Evolutionary conservation across 805 yeast genomes (phyloP).

Genomic region (Scheffersomyces stipitis): DNA sequence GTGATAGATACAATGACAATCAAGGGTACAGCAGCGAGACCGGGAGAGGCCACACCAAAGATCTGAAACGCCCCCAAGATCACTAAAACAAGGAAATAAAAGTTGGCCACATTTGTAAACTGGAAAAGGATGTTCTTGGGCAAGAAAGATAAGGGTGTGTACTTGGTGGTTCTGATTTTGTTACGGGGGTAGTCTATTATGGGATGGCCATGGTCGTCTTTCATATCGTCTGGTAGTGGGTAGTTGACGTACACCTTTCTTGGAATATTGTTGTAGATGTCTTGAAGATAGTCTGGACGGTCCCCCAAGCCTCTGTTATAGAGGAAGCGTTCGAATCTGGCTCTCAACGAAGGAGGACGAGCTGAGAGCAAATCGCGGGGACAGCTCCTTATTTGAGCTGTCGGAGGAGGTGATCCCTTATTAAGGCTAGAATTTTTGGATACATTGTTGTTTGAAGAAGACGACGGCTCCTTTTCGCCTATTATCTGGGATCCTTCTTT

Average conservation of each 20-base stretch:
- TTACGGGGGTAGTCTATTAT: constrained; percentile 47
- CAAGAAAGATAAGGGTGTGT: constrained; percentile 56
- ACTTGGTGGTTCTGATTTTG: constrained; percentile 62
- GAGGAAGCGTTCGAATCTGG: constrained; percentile 10
- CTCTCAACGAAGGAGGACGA: constrained; percentile 12
- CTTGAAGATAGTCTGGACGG: constrained; percentile 35
- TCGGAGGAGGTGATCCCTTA: not conserved
- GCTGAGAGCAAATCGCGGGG: constrained; percentile 11
- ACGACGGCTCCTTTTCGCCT: constrained; percentile 2
- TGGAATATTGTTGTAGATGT: constrained; percentile 38
- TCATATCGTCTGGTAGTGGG: constrained; percentile 45
- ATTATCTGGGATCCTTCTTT: not conserved
- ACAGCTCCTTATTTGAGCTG: too few relatives aligned
- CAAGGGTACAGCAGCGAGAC: constrained; percentile 75
- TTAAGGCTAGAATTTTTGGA: not conserved
- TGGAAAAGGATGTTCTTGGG: constrained; percentile 57
- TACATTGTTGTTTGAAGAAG: constrained; percentile 9
- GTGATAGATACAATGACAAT: constrained; percentile 76
- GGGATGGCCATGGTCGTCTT: constrained; percentile 27
- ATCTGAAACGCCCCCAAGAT: constrained; percentile 51
- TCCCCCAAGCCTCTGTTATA: constrained; percentile 18
- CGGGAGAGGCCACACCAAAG: constrained; percentile 74
- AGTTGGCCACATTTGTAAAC: constrained; percentile 59
- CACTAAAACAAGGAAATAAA: constrained; percentile 55
- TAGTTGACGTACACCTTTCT: constrained; percentile 51